Base-by-base conservation (phyloP, 1,139 yeast species). In the Suhomyces wounanorum region DNA sequence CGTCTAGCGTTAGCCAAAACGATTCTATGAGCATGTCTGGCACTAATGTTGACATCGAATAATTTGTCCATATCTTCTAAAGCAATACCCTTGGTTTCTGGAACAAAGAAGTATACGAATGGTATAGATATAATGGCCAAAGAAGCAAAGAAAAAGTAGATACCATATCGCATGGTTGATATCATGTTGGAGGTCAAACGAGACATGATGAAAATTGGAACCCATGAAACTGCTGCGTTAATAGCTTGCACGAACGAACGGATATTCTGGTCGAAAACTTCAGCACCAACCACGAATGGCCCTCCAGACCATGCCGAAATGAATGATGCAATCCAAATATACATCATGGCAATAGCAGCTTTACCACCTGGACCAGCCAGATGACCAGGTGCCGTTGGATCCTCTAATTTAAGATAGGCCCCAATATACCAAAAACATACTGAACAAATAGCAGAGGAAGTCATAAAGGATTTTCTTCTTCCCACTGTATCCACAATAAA, bases 341-440 rank as follows among this genome's bases (percentile, higher is more conserved):
- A 75, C 77, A 75, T 73, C 69, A 74, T 62, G 8, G 64, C 78
- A 56, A 73, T 70, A 11, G 79, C 79, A 10, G 76, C 77, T 31
- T 66, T 69, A 23, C 77, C 79, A 7, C 75, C 78, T 39, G 77
- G 77, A 26, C 78, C 78, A 14, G 76, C 73, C 45, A 52, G 60
- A 31, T 53, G 54, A 1, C 75, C 76, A 0, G 75, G 72, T 43
- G 63, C 55, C 2, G 75, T 67, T 1, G 78, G 77, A 48, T 73
- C 77, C 50, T 67, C 67, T 5, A 74, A 44, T 52, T 73, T 72
- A 47, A 74, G 59, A 52, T 73, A 73, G 2, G 77, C 64, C 7
- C 79, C 79, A 56, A 75, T 71, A 59, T 73, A 74, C 77, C 77
- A 73, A 63, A 75, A 74, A 53, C 77, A 73, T 36, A 72, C 51